These are phyloP conservation scores for Cladosporium sp. DNA, from an alignment of 2,329 filamentous ascomycete genomes.

Conservation along the genomic window DNA sequence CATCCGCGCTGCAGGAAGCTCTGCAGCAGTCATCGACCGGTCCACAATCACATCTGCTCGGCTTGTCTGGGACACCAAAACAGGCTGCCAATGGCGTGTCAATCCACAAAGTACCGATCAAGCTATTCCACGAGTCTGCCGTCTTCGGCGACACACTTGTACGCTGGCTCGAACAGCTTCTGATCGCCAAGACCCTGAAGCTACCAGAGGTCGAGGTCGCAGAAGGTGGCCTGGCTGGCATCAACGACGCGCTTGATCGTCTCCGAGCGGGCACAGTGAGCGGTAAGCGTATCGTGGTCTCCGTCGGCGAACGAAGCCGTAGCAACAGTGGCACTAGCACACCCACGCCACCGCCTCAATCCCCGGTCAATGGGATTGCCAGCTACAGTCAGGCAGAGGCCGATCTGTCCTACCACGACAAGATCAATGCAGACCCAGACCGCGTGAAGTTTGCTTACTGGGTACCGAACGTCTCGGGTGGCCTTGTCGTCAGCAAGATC, in stretches of 20 bases:
- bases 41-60: conserved; percentile 60
- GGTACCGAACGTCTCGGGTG: conserved; percentile 58
- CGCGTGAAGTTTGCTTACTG: conserved; percentile 55
- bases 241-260: conserved; percentile 69
- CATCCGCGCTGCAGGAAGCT: conserved; percentile 58
- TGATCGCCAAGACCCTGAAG: conserved; percentile 56
- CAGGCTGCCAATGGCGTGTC: conserved; percentile 49
- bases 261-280: conserved; percentile 67
- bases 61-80: conserved; percentile 69
- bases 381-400: conserved; percentile 3
- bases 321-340: conserved; percentile 24
- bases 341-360: conserved; percentile 21
- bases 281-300: conserved; percentile 69
- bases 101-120: conserved; percentile 71
- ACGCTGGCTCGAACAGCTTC: conserved; percentile 67
- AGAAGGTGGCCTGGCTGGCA: conserved; percentile 63
- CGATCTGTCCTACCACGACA: conserved; percentile 38
- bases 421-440: conserved; percentile 47
- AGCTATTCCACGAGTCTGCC: conserved; percentile 70
- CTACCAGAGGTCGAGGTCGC: conserved; percentile 68
- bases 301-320: conserved; percentile 31
- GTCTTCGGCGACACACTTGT: conserved; percentile 64
- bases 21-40: conserved; percentile 42
- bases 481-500: conserved; percentile 56
- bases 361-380: conserved; percentile 24